Evolutionary conservation across 75 land plant species (phyloP).

Genomic region (Pinus tabuliformis): DNA sequence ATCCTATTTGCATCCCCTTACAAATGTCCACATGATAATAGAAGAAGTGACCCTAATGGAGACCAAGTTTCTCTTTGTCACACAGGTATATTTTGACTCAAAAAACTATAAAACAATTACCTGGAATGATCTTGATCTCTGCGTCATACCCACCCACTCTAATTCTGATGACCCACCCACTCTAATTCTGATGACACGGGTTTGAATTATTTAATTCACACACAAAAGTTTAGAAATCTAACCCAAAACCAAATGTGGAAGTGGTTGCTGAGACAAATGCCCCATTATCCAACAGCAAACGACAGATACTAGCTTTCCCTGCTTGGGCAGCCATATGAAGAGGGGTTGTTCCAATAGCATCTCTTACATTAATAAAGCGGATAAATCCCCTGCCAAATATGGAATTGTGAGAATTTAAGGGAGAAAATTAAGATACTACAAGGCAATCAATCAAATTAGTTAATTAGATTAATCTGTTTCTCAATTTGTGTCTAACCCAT

Average conservation of each 20-base stretch:
- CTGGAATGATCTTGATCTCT: no score
- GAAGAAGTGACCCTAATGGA: no score
- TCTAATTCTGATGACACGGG: neutral
- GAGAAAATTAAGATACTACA: neutral
- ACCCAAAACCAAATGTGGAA: conserved; percentile 8
- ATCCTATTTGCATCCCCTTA: no score
- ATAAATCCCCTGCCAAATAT: conserved; percentile 21
- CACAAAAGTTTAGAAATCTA: neutral
- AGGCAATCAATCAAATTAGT: neutral
- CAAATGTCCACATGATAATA: no score
- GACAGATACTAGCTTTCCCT: conserved; percentile 15
- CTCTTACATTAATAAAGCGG: conserved; percentile 19
- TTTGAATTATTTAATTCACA: neutral
- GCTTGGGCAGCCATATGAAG: conserved; percentile 21
- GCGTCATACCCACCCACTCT: neutral
- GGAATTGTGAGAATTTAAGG: neutral
- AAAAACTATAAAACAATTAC: no score
- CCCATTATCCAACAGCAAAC: conserved; percentile 15
- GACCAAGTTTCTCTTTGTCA: no score
- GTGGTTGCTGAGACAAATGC: conserved; percentile 25
- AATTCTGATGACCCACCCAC: neutral
- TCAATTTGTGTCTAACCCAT: neutral
- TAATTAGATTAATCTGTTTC: neutral
- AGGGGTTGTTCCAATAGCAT: conserved; percentile 18
- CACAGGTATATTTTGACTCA: no score